These are phyloP conservation scores for Allomyces javanicus DNA, from an alignment of 192 early-diverging fungal species.

Conservation along the genomic window DNA sequence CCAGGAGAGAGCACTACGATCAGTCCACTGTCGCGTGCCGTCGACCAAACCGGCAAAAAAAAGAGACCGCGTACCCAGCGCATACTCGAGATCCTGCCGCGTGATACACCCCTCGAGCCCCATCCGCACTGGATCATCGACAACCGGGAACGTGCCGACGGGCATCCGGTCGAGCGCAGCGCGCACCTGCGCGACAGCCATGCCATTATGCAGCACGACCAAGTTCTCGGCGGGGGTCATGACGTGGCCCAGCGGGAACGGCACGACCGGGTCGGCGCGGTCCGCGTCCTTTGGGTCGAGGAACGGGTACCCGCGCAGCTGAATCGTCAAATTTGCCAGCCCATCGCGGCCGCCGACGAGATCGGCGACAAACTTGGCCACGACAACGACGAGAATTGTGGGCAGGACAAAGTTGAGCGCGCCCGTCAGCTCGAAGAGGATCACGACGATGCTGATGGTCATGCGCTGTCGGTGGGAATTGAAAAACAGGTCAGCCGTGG, in stretches of 20 bases:
- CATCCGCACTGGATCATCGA: background rate
- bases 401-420: constrained; percentile 75
- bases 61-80: background rate
- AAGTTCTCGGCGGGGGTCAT: background rate
- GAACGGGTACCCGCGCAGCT: constrained; percentile 56
- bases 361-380: constrained; percentile 54
- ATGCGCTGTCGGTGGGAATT: constrained; percentile 20
- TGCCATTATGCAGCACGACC: background rate
- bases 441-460: constrained; percentile 45
- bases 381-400: constrained; percentile 56
- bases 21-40: background rate
- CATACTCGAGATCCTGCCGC: background rate
- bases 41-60: background rate
- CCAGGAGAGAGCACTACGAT: background rate
- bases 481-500: constrained; percentile 27
- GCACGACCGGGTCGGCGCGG: constrained; percentile 10
- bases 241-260: background rate
- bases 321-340: constrained; percentile 58
- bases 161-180: background rate
- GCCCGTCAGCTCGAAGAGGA: constrained; percentile 97
- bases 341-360: constrained; percentile 46
- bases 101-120: background rate
- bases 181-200: background rate
- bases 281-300: constrained; percentile 41
- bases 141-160: background rate